Conservation (phyloP, 2,329 filamentous ascomycete genomes). For the Diaporthe australafricana region DNA sequence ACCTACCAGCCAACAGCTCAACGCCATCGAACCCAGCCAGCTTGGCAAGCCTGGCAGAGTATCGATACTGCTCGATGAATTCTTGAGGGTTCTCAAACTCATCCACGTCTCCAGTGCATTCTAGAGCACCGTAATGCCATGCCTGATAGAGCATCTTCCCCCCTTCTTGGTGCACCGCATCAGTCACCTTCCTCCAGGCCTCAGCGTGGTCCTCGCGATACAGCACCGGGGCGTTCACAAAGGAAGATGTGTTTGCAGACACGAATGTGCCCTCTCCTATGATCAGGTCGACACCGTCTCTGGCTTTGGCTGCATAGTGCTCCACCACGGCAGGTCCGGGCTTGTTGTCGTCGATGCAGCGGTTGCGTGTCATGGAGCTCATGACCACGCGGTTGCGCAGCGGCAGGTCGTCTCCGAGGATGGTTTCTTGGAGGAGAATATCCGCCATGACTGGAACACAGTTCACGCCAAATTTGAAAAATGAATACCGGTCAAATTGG, state of each 20-base stretch:
- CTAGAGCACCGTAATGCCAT: too few species aligned
- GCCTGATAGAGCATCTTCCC: slow-evolving; percentile 65
- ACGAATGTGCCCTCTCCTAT: slow-evolving; percentile 33
- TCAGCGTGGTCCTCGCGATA: slow-evolving; percentile 23
- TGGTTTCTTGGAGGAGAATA: too few species aligned
- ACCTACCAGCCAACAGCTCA: slow-evolving; percentile 43
- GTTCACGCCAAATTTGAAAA: too few species aligned
- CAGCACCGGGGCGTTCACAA: slow-evolving; percentile 29
- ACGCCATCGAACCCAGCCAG: slow-evolving; percentile 62
- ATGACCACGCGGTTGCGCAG: slow-evolving; percentile 20
- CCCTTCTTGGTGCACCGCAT: slow-evolving; percentile 65
- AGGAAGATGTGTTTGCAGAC: slow-evolving; percentile 1
- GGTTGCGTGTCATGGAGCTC: slow-evolving; percentile 20
- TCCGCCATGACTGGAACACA: too few species aligned
- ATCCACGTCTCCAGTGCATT: too few species aligned
- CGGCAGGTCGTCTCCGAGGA: too few species aligned
- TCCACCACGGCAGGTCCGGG: not conserved
- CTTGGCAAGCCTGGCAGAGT: slow-evolving; percentile 37
- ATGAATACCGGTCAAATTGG: too few species aligned
- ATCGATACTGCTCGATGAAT: slow-evolving; percentile 38
- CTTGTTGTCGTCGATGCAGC: slow-evolving; percentile 21
- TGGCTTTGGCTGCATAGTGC: slow-evolving; percentile 4
- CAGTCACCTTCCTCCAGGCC: slow-evolving; percentile 64
- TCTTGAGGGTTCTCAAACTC: slow-evolving; percentile 13
- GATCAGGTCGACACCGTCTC: slow-evolving; percentile 23